Percentiles rank a stretch among this genome's conserved stretches.
Conservation (phyloP, 1,139 yeast species). For the Saccharomyces uvarum region DNA sequence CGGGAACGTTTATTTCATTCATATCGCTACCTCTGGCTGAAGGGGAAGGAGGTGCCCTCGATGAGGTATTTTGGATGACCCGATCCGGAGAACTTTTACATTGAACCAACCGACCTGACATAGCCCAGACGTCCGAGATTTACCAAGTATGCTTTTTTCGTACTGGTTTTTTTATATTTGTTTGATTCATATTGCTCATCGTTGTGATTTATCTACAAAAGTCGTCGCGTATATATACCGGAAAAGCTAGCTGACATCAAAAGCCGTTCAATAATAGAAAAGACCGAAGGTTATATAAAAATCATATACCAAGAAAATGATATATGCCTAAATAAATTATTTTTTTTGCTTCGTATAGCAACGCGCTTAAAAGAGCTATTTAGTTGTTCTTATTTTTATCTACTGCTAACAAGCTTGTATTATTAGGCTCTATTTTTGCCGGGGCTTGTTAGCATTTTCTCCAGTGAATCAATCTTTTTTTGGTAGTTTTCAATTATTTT, state of each 20-base stretch:
- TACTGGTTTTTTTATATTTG: neutral
- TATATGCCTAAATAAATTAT: neutral
- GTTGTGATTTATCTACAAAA: neutral
- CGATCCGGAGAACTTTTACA: neutral
- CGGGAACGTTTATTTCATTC: neutral
- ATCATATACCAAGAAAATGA: neutral
- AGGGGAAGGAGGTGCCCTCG: neutral
- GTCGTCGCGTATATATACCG: neutral
- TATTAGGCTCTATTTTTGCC: neutral
- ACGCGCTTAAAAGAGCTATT: neutral
- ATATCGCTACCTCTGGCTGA: neutral
- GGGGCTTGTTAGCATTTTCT: conserved; percentile 11
- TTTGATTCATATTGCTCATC: neutral
- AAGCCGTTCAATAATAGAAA: neutral
- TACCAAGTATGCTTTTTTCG: neutral
- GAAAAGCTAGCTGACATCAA: neutral
- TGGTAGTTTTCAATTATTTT: conserved; percentile 21
- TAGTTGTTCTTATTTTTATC: neutral
- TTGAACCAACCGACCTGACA: neutral
- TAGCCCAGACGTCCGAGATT: neutral
- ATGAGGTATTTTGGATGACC: neutral
- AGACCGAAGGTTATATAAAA: neutral
- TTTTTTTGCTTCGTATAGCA: neutral
- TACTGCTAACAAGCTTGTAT: neutral
- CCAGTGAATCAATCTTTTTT: conserved; percentile 16